Base-by-base conservation (phyloP, 2,329 filamentous ascomycete species). In the Lasiodiplodia sp. region DNA sequence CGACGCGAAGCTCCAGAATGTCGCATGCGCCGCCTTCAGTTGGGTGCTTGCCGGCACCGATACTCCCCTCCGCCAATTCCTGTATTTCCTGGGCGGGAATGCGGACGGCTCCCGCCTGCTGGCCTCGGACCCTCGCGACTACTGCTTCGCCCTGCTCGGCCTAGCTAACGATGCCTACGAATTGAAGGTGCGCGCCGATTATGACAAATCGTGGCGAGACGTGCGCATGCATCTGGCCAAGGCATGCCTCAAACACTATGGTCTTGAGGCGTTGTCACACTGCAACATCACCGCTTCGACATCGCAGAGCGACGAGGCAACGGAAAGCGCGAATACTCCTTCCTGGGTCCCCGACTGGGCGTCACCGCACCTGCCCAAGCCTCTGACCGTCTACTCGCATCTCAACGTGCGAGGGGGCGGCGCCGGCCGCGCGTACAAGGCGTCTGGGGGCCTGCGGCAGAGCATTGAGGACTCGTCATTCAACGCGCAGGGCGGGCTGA, bases 261-360 rank as follows among this genome's bases (percentile, higher is more conserved):
- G 66, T 6, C 25, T 63, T 11, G 60, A 64, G 40, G 12, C 37
- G 28, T 16, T 68, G 23, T 62, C 56, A 1, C 51, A 53, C n/a
- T 56, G 57, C 49, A 63, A 63, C 11, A 25, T 44, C 37, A 55
- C 57, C 14, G 23, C 47, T 18, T 58, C 44, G 14, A 12, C 25
- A 7, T 3, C 7, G 16, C 16, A 18, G 10, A 47, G 28, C 23
- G 31, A 31, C 8, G 60, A 52, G 3, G 7, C 2, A 0, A 37
- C 56, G 25, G n/a, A 49, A 3, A 7, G 14, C 14, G 31, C 25
- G 3, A 12, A 7, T 4, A 37, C 56, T n/a, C 66, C 66, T 6
- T 62, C 66, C 2, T 68, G 66, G 66, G 66, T 56, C 11, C 55
- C 57, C 12, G 18, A 68, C 47, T 68, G 57, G 66, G 58, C 56